These are phyloP conservation scores for Pseudocercospora fijiensis DNA, from an alignment of 2,329 filamentous ascomycete species.

Conservation along the genomic window DNA sequence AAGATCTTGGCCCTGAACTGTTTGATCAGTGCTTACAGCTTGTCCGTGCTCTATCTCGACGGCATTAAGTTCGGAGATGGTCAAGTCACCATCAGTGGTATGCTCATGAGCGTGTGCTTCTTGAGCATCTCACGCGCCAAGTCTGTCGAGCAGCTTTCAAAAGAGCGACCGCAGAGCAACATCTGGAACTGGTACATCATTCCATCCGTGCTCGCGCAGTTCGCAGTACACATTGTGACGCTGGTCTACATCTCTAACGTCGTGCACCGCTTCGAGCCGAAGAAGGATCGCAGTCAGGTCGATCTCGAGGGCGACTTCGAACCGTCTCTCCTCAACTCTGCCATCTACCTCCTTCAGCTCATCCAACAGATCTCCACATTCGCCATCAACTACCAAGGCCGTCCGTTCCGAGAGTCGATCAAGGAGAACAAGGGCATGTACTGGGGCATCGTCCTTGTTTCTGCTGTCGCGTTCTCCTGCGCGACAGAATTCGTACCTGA, in stretches of 20 bases:
- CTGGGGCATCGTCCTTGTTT: slow-evolving; percentile 88
- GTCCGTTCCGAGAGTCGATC: slow-evolving; percentile 94
- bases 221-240: slow-evolving; percentile 90
- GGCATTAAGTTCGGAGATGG: slow-evolving; percentile 99
- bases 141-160: slow-evolving; percentile 91
- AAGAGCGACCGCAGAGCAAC: slow-evolving; percentile 95
- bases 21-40: slow-evolving; percentile 93
- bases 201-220: slow-evolving; percentile 93
- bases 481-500: slow-evolving; percentile 94
- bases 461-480: slow-evolving; percentile 87
- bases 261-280: slow-evolving; percentile 78
- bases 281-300: slow-evolving; percentile 56
- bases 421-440: slow-evolving; percentile 98
- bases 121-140: slow-evolving; percentile 96
- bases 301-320: slow-evolving; percentile 94
- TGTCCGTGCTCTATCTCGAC: slow-evolving; percentile 93
- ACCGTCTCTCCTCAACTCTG: slow-evolving; percentile 91
- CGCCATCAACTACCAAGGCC: slow-evolving; percentile 98
- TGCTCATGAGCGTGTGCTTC: slow-evolving; percentile 99
- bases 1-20: slow-evolving; percentile 96
- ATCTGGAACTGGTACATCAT: slow-evolving; percentile 99
- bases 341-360: slow-evolving; percentile 93
- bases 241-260: slow-evolving; percentile 91
- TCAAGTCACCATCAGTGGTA: slow-evolving; percentile 96
- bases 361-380: slow-evolving; percentile 99